A percentile compares a stretch with the other conserved stretches of the same genome.
Conservation (phyloP, 2,329 filamentous ascomycete species). For the Coniochaeta prunicola region DNA sequence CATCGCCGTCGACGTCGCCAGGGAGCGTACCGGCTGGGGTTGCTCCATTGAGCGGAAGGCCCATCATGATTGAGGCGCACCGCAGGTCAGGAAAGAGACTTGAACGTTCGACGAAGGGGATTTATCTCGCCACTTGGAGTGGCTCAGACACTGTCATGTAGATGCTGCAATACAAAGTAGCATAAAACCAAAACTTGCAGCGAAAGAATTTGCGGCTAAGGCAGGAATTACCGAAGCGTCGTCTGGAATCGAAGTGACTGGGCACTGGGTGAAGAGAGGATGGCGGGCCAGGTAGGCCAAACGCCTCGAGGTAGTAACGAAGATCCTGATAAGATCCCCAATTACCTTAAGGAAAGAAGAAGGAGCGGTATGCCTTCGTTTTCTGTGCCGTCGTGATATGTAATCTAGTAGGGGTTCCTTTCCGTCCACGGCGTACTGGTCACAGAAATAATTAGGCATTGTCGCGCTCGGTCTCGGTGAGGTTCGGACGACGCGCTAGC, state of each 20-base stretch:
- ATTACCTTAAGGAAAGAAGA: neutral
- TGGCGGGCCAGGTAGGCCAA: neutral
- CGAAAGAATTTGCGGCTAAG: neutral
- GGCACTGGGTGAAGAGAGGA: neutral
- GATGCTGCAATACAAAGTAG: neutral
- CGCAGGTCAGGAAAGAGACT: neutral
- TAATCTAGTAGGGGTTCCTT: neutral
- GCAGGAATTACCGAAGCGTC: neutral
- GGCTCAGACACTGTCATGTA: conserved; percentile 1
- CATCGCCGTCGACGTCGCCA: conserved; percentile 4
- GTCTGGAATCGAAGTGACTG: neutral
- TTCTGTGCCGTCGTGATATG: neutral
- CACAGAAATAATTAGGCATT: neutral
- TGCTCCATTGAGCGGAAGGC: neutral
- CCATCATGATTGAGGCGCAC: neutral
- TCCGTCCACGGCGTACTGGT: neutral
- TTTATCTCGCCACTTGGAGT: neutral
- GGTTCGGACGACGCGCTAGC: neutral
- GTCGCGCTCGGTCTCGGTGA: neutral
- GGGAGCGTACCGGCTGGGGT: neutral
- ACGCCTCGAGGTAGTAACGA: neutral
- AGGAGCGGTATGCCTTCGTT: neutral
- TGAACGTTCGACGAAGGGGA: neutral
- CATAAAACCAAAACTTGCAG: neutral
- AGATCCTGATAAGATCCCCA: neutral